Conservation (phyloP, 2,329 filamentous ascomycete species). For the Fusarium clavum region DNA sequence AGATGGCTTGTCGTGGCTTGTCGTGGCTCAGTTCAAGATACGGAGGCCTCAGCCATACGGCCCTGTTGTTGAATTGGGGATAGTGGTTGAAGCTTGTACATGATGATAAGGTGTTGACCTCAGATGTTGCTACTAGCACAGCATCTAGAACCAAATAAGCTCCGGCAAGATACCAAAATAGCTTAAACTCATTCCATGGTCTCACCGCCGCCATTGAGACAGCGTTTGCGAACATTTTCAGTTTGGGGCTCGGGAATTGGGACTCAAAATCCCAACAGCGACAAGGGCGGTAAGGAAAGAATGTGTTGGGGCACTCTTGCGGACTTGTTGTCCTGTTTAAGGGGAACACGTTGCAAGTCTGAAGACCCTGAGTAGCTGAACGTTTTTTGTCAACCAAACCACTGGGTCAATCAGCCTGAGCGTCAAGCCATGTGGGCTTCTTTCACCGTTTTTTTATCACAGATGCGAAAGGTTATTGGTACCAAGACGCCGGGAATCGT, state of each 20-base stretch:
- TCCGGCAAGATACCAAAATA: neutral
- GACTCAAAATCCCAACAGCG: neutral
- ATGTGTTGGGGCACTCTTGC: neutral
- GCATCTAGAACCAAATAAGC: neutral
- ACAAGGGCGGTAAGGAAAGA: neutral
- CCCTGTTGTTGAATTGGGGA: neutral
- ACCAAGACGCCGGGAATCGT: neutral
- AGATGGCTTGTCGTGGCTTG: too few relatives aligned
- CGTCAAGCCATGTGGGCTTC: neutral
- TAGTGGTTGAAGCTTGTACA: neutral
- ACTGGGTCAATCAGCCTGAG: neutral
- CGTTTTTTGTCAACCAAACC: neutral
- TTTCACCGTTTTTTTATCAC: neutral
- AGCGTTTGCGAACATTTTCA: too few relatives aligned
- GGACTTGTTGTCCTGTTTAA: neutral
- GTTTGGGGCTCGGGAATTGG: neutral
- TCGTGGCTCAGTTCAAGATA: neutral
- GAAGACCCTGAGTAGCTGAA: neutral
- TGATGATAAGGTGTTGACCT: neutral
- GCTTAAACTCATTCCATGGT: neutral
- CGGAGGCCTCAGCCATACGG: neutral
- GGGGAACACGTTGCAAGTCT: neutral
- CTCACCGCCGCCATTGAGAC: neutral
- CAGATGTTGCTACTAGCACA: neutral
- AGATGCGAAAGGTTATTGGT: neutral